Evolutionary conservation across 345 rosid species (phyloP).

Genomic region (Gossypium raimondii): DNA sequence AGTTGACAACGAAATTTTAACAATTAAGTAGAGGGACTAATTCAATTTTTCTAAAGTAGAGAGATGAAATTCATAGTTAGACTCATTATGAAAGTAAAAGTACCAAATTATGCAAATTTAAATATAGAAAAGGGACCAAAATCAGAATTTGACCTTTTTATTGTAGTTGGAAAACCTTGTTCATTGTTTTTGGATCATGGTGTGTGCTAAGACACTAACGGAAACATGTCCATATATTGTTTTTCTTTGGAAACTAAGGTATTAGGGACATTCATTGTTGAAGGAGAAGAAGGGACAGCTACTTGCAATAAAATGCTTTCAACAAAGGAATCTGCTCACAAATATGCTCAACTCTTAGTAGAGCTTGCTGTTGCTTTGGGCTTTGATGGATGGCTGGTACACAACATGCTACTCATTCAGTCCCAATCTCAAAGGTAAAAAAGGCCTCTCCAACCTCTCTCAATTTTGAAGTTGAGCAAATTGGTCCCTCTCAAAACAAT

Average conservation of each 20-base stretch:
- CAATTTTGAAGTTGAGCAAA: too few species aligned
- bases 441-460: too few species aligned
- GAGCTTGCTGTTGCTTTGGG: constrained; percentile 66
- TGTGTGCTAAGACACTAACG: constrained; percentile 1
- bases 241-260: constrained; percentile 40
- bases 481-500: too few species aligned
- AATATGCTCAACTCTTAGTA: constrained; percentile 63
- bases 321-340: constrained; percentile 62
- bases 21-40: too few species aligned
- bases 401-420: neutral
- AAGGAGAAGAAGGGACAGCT: constrained; percentile 64
- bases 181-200: neutral
- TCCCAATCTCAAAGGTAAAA: too few species aligned
- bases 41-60: too few species aligned
- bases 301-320: constrained; percentile 54
- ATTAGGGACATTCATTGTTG: constrained; percentile 81
- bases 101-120: too few species aligned
- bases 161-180: neutral
- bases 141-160: neutral
- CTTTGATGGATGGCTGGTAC: constrained; percentile 94
- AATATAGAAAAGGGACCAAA: too few species aligned
- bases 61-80: too few species aligned
- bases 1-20: too few species aligned
- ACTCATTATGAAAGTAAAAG: too few species aligned
- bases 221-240: neutral